Evolutionary conservation across 257 asterid species (phyloP), one percentile per base, ranked within the genome.

Genomic region (Phtheirospermum japonicum): DNA sequence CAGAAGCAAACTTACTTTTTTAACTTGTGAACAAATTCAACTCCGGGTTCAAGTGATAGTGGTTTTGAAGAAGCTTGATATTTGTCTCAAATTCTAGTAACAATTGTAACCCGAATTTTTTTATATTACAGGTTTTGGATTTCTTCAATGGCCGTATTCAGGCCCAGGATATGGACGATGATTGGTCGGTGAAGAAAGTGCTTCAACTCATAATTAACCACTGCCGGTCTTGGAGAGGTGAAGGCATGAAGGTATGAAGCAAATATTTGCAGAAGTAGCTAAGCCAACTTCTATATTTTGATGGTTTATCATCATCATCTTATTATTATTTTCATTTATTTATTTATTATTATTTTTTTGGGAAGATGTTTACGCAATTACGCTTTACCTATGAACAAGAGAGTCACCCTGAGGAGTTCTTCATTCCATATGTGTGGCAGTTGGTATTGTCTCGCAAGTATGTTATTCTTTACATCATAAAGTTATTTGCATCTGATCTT

Each of bases 321-420:
- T 36, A 9, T 50, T 50, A 20, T 7, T 8, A 14, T 54, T 60
- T 11, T 57, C 40, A 12, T 62, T 59, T 66, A 50, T 39, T 23
- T 39, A 55, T 60, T 63, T 67, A 58, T 73, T 17, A 59, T 43
- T 1, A 56, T 61, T 43, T 65, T 62, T 50, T 68, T 49, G 53
- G 40, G 55, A 48, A 93, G 99, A 81, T 86, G 82, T 87, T 87
- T 71, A 73, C 92, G 6, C 97, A 85, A 76, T 67, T 90, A 61
- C 96, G 86, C 33, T 93, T 93, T 78, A 85, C 96, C 57, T 93
- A 93, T 64, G 95, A 93, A 78, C 97, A 93, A 93, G 99, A 93
- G 87, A 85, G 86, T 71, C 92, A 84, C 65, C 97, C 95, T 3
- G 97, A 93, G 84, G 97, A 93, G 70, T 93, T 93, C 83, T 93